phyloP scores from a whole-genome alignment of 2,329 filamentous ascomycete genomes.

The Xylariomycetidae sp. region DNA sequence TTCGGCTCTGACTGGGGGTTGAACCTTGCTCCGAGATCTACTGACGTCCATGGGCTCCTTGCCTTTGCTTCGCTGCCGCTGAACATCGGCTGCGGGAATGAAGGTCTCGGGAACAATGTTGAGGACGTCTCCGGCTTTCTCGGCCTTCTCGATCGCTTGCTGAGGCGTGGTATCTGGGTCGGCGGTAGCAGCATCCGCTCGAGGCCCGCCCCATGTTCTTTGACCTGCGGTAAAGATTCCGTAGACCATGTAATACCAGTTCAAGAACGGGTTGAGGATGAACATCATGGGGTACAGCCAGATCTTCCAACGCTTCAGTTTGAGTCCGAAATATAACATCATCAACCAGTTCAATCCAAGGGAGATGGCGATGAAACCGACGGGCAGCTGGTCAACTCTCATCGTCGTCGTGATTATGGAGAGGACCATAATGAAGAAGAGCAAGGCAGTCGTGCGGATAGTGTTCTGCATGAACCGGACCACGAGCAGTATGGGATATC shows the following conservation, averaged over 20 bases:
- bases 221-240: conserved; percentile 93
- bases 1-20: conserved; percentile 70
- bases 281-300: conserved; percentile 97
- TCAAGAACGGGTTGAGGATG: conserved; percentile 90
- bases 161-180: conserved; percentile 71
- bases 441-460: conserved; percentile 85
- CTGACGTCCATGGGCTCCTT: conserved; percentile 34
- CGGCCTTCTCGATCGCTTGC: conserved; percentile 78
- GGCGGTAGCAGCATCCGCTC: conserved; percentile 81
- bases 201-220: conserved; percentile 90
- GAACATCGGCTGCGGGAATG: conserved; percentile 52
- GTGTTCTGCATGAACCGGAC: conserved; percentile 95
- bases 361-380: conserved; percentile 90
- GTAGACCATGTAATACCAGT: conserved; percentile 98
- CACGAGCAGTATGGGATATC: conserved; percentile 80
- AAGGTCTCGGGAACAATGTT: conserved; percentile 89
- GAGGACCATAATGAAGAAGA: conserved; percentile 91
- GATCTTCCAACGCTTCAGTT: conserved; percentile 84
- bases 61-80: conserved; percentile 21
- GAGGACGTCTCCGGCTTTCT: conserved; percentile 76
- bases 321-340: conserved; percentile 93
- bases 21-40: conserved; percentile 54
- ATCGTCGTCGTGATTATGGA: conserved; percentile 82
- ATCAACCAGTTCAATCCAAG: conserved; percentile 89
- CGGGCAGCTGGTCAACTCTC: conserved; percentile 71